A percentile compares a stretch with the other conserved stretches of the same genome.
Conservation (phyloP, 2,329 filamentous ascomycete genomes). For the Stemphylium vesicarium region DNA sequence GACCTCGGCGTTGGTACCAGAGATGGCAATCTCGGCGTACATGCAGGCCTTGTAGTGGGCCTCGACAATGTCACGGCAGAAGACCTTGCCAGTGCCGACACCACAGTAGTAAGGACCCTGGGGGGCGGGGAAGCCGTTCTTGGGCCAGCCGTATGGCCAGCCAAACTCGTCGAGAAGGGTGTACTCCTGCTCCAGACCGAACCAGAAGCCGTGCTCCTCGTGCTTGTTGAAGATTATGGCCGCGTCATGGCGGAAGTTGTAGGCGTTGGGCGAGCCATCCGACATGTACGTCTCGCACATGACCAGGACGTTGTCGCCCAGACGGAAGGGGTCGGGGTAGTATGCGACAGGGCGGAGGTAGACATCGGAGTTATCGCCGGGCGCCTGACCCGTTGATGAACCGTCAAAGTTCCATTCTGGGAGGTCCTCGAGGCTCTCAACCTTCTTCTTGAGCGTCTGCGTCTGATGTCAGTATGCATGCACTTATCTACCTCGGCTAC, state of each 20-base stretch:
- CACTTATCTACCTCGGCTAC: conserved; percentile 1
- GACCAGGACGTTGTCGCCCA: conserved; percentile 89
- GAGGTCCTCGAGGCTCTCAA: conserved; percentile 66
- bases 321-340: conserved; percentile 91
- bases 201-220: conserved; percentile 87
- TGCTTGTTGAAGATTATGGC: conserved; percentile 89
- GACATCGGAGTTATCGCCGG: conserved; percentile 95
- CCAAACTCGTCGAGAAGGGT: conserved; percentile 85
- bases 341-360: conserved; percentile 90
- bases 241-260: conserved; percentile 95
- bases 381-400: conserved; percentile 89
- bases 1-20: conserved; percentile 98
- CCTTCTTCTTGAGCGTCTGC: conserved; percentile 69
- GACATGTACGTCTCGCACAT: conserved; percentile 93
- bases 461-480: conserved; percentile 30
- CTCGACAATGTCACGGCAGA: conserved; percentile 97
- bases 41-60: conserved; percentile 90
- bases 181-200: conserved; percentile 98
- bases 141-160: conserved; percentile 91
- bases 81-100: conserved; percentile 96
- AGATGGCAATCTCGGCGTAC: conserved; percentile 90
- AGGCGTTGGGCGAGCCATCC: conserved; percentile 96
- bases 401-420: conserved; percentile 86
- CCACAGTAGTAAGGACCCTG: conserved; percentile 98
- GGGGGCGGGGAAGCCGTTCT: conserved; percentile 86